Evolutionary conservation across 495 filamentous ascomycete species (phyloP).

Genomic region (Podospora anserina): DNA sequence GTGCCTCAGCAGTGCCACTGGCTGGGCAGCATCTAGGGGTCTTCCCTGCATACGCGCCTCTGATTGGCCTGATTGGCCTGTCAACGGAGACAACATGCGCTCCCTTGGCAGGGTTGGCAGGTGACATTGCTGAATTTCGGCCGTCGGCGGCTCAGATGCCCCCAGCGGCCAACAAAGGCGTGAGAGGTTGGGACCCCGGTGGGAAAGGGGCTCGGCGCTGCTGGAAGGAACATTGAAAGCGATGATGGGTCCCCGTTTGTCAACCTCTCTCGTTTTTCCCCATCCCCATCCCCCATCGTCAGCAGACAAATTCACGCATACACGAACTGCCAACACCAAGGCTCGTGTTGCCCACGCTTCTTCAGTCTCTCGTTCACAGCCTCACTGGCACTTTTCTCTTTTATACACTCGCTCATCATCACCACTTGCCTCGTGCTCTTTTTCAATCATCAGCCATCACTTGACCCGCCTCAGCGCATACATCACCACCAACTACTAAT

Average conservation of each 20-base stretch:
- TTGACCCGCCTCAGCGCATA: not conserved
- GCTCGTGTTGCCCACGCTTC: conserved; percentile 19
- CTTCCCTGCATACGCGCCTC: conserved; percentile 4
- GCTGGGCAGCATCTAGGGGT: not conserved
- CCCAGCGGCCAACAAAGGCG: conserved; percentile 17
- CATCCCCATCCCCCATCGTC: not conserved
- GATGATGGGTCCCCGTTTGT: conserved; percentile 11
- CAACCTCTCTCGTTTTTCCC: conserved; percentile 3
- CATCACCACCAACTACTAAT: not conserved
- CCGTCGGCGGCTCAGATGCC: conserved; percentile 4
- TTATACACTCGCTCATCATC: conserved; percentile 17
- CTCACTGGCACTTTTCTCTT: conserved; percentile 6
- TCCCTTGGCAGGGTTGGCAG: conserved; percentile 11
- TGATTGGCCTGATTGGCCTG: conserved; percentile 4
- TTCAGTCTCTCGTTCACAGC: conserved; percentile 19
- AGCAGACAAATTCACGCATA: conserved; percentile 9
- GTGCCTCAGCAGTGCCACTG: not conserved
- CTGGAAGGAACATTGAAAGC: conserved; percentile 16
- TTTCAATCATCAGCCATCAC: not conserved
- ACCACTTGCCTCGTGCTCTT: not conserved
- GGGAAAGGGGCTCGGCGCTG: conserved; percentile 11
- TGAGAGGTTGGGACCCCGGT: not conserved
- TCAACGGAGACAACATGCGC: not conserved
- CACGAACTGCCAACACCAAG: conserved; percentile 7
- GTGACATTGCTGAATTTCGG: conserved; percentile 17